A percentile compares a stretch with the other conserved stretches of the same genome.
Evolutionary conservation across 2,329 filamentous ascomycete species (phyloP).

Genomic region (Fonsecaea nubica): DNA sequence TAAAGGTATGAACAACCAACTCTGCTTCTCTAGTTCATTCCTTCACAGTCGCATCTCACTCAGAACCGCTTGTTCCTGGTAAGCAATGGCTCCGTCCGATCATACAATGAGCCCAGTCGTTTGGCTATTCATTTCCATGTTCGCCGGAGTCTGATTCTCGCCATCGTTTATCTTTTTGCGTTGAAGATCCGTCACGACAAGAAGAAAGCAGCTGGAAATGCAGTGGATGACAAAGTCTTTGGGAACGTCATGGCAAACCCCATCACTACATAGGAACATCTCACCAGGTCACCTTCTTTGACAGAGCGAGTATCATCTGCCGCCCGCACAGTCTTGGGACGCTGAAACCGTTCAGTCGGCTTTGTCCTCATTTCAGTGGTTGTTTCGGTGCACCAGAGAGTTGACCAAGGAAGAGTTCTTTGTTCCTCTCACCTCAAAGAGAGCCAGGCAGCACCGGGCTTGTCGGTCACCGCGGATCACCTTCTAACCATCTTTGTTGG

Average conservation of each 20-base stretch:
- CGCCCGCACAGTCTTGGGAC: neutral
- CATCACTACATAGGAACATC: constrained; percentile 18
- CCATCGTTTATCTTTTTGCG: constrained; percentile 29
- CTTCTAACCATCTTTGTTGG: neutral
- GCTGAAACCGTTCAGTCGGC: neutral
- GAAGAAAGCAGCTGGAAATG: constrained; percentile 18
- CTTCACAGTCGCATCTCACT: neutral
- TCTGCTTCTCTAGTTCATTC: neutral
- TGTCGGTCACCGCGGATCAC: neutral
- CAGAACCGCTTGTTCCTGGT: neutral
- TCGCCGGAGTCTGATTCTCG: constrained; percentile 31
- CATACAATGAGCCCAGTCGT: constrained; percentile 29
- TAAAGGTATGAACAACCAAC: neutral
- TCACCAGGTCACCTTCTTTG: neutral
- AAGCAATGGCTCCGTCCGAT: constrained; percentile 21
- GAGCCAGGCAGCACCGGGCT: neutral
- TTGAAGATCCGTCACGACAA: constrained; percentile 28
- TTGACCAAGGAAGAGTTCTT: neutral
- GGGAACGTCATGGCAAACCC: constrained; percentile 24
- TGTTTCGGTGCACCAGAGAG: neutral
- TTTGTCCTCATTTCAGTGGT: neutral
- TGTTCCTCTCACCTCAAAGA: constrained; percentile 8
- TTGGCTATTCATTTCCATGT: constrained; percentile 32
- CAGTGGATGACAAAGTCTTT: constrained; percentile 32
- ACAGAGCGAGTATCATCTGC: neutral